A percentile compares a stretch with the other conserved stretches of the same genome.
These are phyloP conservation scores for Vanrija humicola DNA, from an alignment of 1,284 basidiomycete species.

Conservation along the genomic window DNA sequence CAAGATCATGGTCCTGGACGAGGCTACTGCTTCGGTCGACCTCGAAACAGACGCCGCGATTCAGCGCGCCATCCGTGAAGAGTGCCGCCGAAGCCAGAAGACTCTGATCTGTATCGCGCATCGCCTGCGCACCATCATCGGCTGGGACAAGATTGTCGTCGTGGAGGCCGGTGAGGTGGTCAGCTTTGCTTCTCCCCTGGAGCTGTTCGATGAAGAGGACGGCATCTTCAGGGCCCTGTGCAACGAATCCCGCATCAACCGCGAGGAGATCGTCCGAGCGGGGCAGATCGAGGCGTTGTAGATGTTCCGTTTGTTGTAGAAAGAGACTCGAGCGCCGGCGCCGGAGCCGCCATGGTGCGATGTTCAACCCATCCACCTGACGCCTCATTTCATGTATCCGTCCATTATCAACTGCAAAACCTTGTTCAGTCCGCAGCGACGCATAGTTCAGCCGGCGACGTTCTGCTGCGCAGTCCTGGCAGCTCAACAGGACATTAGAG, in stretches of 20 bases:
- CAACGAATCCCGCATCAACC: slow-evolving; percentile 51
- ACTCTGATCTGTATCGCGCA: slow-evolving; percentile 59
- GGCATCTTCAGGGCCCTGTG: slow-evolving; percentile 68
- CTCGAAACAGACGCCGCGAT: slow-evolving; percentile 66
- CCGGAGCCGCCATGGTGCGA: no score
- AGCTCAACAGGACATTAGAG: no score
- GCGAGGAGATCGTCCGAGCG: slow-evolving; percentile 43
- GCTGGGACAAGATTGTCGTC: slow-evolving; percentile 66
- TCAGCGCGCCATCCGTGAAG: slow-evolving; percentile 61
- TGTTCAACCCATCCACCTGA: no score
- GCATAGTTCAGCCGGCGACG: no score
- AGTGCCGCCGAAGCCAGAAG: slow-evolving; percentile 56
- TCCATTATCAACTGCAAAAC: no score
- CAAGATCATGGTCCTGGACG: slow-evolving; percentile 57
- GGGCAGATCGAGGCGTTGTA: no score
- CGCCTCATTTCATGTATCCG: no score
- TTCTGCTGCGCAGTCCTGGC: no score
- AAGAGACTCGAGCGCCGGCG: no score
- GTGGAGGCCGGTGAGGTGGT: slow-evolving; percentile 65
- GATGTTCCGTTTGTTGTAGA: no score
- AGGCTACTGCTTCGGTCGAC: slow-evolving; percentile 52
- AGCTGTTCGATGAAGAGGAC: slow-evolving; percentile 54
- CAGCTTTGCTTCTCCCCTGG: slow-evolving; percentile 67
- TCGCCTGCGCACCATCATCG: slow-evolving; percentile 69
- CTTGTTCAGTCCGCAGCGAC: no score